These are phyloP conservation scores for Colletotrichum kahawae DNA, from an alignment of 2,329 filamentous ascomycete species.

Conservation along the genomic window DNA sequence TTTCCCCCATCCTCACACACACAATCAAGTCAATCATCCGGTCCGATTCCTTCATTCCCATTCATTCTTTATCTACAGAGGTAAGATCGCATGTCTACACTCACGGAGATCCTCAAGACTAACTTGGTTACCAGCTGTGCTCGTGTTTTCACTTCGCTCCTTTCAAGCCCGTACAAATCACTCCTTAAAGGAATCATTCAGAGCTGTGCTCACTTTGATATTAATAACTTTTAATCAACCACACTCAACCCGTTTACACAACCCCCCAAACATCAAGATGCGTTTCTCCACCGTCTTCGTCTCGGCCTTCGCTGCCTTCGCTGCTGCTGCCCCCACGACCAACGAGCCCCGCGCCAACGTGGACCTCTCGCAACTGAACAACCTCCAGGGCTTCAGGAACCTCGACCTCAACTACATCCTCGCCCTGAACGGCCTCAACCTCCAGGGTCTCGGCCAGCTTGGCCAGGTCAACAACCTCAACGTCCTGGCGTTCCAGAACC, in stretches of 20 bases:
- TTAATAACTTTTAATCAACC: constrained; percentile 34
- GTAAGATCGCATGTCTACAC: constrained; percentile 31
- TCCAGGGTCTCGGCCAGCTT: constrained; percentile 46
- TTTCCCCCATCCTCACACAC: constrained; percentile 34
- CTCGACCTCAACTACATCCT: constrained; percentile 51
- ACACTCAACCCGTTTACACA: constrained; percentile 27
- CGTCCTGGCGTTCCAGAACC: constrained; percentile 43
- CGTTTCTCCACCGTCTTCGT: constrained; percentile 51
- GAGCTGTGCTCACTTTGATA: constrained; percentile 48
- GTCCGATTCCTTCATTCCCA: constrained; percentile 41
- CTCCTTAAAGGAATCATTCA: constrained; percentile 40
- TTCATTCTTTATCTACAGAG: constrained; percentile 53
- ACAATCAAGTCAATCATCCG: constrained; percentile 31
- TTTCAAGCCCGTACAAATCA: constrained; percentile 32
- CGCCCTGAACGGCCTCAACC: constrained; percentile 49
- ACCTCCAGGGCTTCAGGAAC: constrained; percentile 43
- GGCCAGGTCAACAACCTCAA: constrained; percentile 39
- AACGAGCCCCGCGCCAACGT: constrained; percentile 41
- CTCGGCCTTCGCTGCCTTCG: constrained; percentile 49
- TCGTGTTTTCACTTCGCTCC: constrained; percentile 50
- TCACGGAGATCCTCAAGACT: constrained; percentile 24
- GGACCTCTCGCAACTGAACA: constrained; percentile 44
- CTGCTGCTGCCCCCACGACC: constrained; percentile 45
- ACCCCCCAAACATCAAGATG: constrained; percentile 46
- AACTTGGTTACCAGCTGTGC: constrained; percentile 45